Percentiles rank a stretch among this genome's conserved stretches.
Evolutionary conservation across 768 basidiomycete genomes (phyloP).

Genomic region (Cystofilobasidium capitatum): DNA sequence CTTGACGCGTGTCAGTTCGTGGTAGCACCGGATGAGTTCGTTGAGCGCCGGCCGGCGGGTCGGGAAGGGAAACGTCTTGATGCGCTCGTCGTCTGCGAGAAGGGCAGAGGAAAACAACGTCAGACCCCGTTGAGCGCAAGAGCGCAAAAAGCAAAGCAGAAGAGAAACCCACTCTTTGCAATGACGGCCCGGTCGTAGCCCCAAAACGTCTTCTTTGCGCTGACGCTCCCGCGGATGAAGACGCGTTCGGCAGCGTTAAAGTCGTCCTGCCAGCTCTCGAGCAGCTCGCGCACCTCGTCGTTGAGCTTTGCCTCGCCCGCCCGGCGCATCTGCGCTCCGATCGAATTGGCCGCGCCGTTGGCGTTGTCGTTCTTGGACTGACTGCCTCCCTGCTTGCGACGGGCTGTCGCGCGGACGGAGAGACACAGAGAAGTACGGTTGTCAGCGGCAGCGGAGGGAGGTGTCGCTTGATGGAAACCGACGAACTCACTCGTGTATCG

Average conservation of each 20-base stretch:
- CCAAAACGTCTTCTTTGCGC: constrained; percentile 78
- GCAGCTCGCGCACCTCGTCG: constrained; percentile 83
- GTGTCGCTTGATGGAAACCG: neutral
- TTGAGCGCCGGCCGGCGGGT: constrained; percentile 89
- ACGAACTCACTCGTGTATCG: constrained; percentile 80
- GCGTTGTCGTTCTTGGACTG: constrained; percentile 86
- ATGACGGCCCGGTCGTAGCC: constrained; percentile 76
- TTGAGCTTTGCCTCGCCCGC: constrained; percentile 89
- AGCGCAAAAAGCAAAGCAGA: neutral
- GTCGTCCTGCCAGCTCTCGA: constrained; percentile 79
- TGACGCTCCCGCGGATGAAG: constrained; percentile 79
- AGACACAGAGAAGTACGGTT: neutral
- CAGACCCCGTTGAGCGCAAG: neutral
- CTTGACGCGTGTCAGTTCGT: constrained; percentile 76
- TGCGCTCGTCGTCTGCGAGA: constrained; percentile 53
- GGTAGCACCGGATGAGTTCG: constrained; percentile 74
- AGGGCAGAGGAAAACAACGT: no score
- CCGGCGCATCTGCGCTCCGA: constrained; percentile 82
- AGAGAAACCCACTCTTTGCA: constrained; percentile 46
- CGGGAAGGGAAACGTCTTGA: constrained; percentile 89
- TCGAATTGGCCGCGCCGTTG: constrained; percentile 85
- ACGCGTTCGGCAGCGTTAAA: constrained; percentile 77
- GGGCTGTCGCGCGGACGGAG: constrained; percentile 62
- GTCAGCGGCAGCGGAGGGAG: neutral
- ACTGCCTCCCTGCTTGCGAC: constrained; percentile 92